Evolutionary conservation across 148 eudicot genomes (phyloP), one percentile per base, ranked within the genome.

Genomic region (Vaccinium corymbosum): DNA sequence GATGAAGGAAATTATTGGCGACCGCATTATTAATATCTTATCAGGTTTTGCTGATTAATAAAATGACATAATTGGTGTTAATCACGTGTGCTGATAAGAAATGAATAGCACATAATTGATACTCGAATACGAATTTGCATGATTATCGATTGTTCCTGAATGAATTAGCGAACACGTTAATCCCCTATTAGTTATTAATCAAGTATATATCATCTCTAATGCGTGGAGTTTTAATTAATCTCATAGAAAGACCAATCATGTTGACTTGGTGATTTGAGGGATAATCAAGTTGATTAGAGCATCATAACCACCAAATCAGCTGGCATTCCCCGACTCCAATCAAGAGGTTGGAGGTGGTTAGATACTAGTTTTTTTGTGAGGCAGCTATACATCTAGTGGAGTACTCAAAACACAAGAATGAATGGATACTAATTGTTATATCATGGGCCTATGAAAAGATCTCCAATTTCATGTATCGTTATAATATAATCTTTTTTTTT

Each of bases 211-310:
- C 9, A 6, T 42, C 46, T 42, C 48, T 72, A 53, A 53, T 53
- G 46, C 64, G 57, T 16, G 57, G 62, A 17, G 17, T 17, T 53
- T 16, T 52, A 3, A 13, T 79, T 72, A 72, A 72, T 6, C 15
- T 66, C 76, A 38, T 14, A 16, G n/a, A 15, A 2, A 5, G 38
- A 72, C 76, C 46, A 14, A 15, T 27, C 46, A 79, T 53, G 5
- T 52, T 53, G 59, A 15, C 12, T 52, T 6, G 64, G 10, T 79
- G 4, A 29, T 51, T 16, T 20, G 32, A 0, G 3, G 16, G 81
- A 79, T 29, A 64, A 52, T 52, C 61, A 78, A 15, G 32, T 79
- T 79, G 81, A 79, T 55, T 55, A 79, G 10, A 53, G 32, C 66
- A 14, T 55, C 49, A 29, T 79, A 79, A 79, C 81, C 81, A 55